These are phyloP conservation scores for Dorcoceras hygrometricum DNA, from an alignment of 257 asterid genomes.

Conservation along the genomic window DNA sequence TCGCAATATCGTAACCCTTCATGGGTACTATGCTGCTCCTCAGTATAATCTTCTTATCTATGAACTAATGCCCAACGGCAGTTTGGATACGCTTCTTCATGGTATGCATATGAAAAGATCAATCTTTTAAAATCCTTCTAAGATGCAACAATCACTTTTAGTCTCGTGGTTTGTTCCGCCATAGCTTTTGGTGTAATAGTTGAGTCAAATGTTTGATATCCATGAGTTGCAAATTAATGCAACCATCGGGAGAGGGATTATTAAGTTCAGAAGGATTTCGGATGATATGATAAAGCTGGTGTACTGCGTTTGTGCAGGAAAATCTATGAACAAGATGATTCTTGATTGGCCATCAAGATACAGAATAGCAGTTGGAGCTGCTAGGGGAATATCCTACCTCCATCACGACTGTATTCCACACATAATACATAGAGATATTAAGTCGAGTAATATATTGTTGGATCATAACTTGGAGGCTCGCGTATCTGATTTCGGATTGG, in stretches of 20 bases:
- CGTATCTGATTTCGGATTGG: conserved; percentile 84
- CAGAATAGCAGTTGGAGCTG: conserved; percentile 82
- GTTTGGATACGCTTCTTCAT: conserved; percentile 58
- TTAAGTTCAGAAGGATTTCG: background rate
- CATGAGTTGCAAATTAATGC: too few species aligned
- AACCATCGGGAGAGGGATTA: too few species aligned
- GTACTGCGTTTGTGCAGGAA: conserved; percentile 44
- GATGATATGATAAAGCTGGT: conserved; percentile 7
- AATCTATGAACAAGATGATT: conserved; percentile 41
- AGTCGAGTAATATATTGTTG: conserved; percentile 77
- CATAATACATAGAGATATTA: conserved; percentile 82
- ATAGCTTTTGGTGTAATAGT: too few species aligned
- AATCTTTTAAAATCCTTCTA: background rate
- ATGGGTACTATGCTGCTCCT: conserved; percentile 74
- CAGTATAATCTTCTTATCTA: conserved; percentile 80
- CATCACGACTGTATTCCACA: conserved; percentile 93
- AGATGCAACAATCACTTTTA: too few species aligned
- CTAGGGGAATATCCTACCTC: conserved; percentile 83
- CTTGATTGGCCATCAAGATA: conserved; percentile 76
- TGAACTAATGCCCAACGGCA: conserved; percentile 87
- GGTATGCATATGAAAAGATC: conserved; percentile 41
- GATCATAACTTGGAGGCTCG: conserved; percentile 73
- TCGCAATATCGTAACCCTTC: conserved; percentile 71
- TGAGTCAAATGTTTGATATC: too few species aligned
- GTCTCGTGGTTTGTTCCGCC: background rate